Evolutionary conservation across 2,329 filamentous ascomycete species (phyloP).

Genomic region (Talaromyces rugulosus): DNA sequence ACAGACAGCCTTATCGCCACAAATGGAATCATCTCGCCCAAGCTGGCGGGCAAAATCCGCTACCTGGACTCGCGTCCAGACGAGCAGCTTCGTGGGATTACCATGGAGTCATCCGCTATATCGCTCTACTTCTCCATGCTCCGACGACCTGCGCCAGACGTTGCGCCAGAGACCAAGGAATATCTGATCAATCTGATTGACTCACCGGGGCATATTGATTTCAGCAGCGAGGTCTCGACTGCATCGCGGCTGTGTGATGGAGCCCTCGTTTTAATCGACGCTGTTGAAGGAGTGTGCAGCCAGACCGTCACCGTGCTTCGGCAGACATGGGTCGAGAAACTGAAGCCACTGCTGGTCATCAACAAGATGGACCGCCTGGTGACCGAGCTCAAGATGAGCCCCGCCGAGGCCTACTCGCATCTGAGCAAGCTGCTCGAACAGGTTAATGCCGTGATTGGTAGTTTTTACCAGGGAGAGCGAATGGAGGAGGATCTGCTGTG

Average conservation of each 20-base stretch:
- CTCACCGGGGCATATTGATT: constrained; percentile 96
- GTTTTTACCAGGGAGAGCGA: constrained; percentile 94
- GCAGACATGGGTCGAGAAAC: constrained; percentile 91
- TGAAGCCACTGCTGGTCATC: constrained; percentile 90
- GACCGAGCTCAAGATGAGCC: constrained; percentile 91
- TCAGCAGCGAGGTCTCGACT: constrained; percentile 96
- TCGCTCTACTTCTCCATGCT: constrained; percentile 94
- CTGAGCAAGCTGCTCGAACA: constrained; percentile 87
- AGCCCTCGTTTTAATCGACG: constrained; percentile 89
- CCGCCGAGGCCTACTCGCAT: constrained; percentile 82
- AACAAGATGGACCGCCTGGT: constrained; percentile 97
- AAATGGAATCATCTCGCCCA: constrained; percentile 98
- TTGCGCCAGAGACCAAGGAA: constrained; percentile 69
- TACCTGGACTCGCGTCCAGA: constrained; percentile 96
- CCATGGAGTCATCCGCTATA: constrained; percentile 99
- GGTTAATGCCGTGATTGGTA: constrained; percentile 94
- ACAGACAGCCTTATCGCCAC: constrained; percentile 95
- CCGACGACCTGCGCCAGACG: constrained; percentile 65
- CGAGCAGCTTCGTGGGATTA: constrained; percentile 93
- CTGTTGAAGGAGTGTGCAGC: constrained; percentile 95
- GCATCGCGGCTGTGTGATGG: constrained; percentile 92
- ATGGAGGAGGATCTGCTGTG: constrained; percentile 98
- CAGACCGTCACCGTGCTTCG: constrained; percentile 95
- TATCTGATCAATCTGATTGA: constrained; percentile 97
- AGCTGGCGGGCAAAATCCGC: constrained; percentile 94